Conservation (phyloP, 306 rosid species). For the Ziziphus jujuba region DNA sequence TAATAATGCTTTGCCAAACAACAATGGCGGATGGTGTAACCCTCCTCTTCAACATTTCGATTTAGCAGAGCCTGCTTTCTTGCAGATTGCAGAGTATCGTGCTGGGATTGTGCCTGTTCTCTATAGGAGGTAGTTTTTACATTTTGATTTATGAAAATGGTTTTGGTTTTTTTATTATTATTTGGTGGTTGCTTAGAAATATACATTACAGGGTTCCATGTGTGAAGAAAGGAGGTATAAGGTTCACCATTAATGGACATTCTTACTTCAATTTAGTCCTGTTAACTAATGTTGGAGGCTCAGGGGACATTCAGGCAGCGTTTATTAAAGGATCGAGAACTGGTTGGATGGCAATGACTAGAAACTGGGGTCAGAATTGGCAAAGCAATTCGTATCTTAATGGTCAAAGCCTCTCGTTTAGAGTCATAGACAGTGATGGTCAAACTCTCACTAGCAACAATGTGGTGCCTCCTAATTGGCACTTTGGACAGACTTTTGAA, state of each 20-base stretch:
- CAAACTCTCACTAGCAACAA: slow-evolving; percentile 18
- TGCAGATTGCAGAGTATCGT: slow-evolving; percentile 36
- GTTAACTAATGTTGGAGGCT: slow-evolving; percentile 36
- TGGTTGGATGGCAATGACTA: slow-evolving; percentile 39
- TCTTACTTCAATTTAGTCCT: slow-evolving; percentile 42
- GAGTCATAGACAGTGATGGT: slow-evolving; percentile 34
- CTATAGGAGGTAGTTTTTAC: slow-evolving; percentile 29
- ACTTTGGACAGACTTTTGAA: slow-evolving; percentile 44
- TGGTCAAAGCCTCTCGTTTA: slow-evolving; percentile 42
- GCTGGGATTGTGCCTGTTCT: slow-evolving; percentile 45
- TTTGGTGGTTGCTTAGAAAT: background rate
- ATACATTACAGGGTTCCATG: slow-evolving; percentile 28
- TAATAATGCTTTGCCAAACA: slow-evolving; percentile 30
- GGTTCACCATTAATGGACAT: slow-evolving; percentile 47
- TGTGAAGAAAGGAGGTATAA: slow-evolving; percentile 41
- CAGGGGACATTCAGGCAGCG: slow-evolving; percentile 32
- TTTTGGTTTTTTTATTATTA: background rate
- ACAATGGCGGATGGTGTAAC: slow-evolving; percentile 54
- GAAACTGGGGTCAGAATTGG: slow-evolving; percentile 50
- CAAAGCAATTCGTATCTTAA: slow-evolving; percentile 39
- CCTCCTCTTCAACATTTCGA: slow-evolving; percentile 46
- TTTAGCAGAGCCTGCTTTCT: slow-evolving; percentile 42
- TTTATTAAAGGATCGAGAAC: slow-evolving; percentile 30
- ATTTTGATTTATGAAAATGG: background rate
- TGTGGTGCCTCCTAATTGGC: slow-evolving; percentile 32